phyloP scores from a whole-genome alignment of 192 early-diverging fungal genomes.

The Thoreauomyces humboldtii region DNA sequence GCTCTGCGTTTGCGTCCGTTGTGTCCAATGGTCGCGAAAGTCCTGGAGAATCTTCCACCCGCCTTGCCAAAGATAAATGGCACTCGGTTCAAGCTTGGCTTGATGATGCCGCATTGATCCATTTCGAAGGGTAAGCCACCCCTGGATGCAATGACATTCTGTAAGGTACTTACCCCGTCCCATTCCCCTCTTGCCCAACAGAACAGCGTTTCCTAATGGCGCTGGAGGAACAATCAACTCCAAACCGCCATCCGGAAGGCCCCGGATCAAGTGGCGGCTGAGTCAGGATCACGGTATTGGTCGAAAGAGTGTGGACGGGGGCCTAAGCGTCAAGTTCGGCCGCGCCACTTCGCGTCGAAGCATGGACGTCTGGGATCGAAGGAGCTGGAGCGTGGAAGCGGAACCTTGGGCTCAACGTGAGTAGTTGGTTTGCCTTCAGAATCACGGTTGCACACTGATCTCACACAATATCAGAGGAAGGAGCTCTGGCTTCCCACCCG shows the following conservation, averaged over 20 bases:
- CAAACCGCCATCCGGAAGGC: too few species aligned
- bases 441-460: background rate
- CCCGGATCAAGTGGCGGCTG: conserved; percentile 5
- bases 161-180: too few species aligned
- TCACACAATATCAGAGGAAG: background rate
- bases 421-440: background rate
- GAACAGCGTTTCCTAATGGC: too few species aligned
- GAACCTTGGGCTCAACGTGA: conserved; percentile 14
- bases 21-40: background rate
- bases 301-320: conserved; percentile 1
- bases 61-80: conserved; percentile 18
- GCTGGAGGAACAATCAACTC: too few species aligned
- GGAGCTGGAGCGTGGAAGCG: conserved; percentile 22
- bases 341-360: background rate
- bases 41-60: background rate
- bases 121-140: conserved; percentile 15
- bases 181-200: too few species aligned
- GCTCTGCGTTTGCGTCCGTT: conserved; percentile 11
- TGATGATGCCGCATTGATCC: conserved; percentile 17
- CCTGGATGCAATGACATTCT: too few species aligned
- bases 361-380: conserved; percentile 18
- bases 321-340: background rate
- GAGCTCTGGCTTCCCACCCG: background rate
- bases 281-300: background rate
- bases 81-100: conserved; percentile 12